Evolutionary conservation across 305 asterid species (phyloP).

Genomic region (Fraxinus latifolia): DNA sequence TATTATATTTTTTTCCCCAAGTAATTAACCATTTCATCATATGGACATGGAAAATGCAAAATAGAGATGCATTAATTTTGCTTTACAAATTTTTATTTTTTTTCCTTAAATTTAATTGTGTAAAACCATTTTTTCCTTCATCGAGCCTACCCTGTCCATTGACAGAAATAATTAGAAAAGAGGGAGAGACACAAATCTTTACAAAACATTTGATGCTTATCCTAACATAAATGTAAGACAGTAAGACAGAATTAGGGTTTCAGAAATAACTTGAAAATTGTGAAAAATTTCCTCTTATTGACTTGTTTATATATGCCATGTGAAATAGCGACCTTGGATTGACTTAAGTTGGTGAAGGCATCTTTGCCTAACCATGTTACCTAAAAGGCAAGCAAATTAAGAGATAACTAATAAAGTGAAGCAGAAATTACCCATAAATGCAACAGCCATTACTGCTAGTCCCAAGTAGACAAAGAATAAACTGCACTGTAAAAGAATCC

Average conservation of each 20-base stretch:
- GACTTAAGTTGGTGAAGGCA: not conserved
- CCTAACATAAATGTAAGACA: not conserved
- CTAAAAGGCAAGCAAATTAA: constrained; percentile 10
- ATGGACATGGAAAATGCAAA: not conserved
- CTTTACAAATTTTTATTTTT: not conserved
- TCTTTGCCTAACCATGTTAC: constrained; percentile 16
- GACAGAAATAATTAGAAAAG: not conserved
- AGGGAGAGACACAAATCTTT: not conserved
- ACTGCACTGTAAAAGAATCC: constrained; percentile 61
- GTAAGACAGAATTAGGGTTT: not conserved
- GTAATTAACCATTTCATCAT: not conserved
- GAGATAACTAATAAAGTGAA: not conserved
- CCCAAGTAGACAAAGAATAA: constrained; percentile 81
- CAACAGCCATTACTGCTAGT: constrained; percentile 67
- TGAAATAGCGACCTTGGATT: not conserved
- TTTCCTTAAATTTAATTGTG: not conserved
- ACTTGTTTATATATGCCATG: constrained; percentile 19
- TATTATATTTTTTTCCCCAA: not conserved
- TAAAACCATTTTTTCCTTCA: not conserved
- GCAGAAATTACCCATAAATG: constrained; percentile 66
- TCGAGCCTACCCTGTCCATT: not conserved
- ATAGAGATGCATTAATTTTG: not conserved
- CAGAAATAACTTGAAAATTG: not conserved
- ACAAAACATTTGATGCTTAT: not conserved
- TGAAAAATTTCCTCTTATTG: not conserved